Conservation (phyloP, 441 rosid species). For the Codiaeum variegatum region DNA sequence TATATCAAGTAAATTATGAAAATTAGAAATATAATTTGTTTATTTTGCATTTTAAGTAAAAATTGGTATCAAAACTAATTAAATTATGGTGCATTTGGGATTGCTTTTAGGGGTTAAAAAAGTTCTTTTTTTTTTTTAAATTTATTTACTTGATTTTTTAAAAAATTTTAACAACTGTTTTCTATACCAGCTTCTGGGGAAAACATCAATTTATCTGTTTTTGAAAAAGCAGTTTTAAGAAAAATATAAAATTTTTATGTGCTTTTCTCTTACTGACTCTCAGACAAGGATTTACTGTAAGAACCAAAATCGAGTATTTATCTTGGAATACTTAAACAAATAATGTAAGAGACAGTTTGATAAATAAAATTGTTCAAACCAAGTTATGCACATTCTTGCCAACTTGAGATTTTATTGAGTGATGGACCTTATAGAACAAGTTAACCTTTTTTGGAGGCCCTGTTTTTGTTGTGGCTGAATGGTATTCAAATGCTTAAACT, state of each 20-base stretch:
- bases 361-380: background rate
- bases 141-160: too few species aligned
- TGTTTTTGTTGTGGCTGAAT: background rate
- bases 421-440: background rate
- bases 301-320: background rate
- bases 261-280: too few species aligned
- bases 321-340: background rate
- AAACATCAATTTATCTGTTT: too few species aligned
- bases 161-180: too few species aligned
- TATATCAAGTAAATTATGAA: background rate
- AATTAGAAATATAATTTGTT: background rate
- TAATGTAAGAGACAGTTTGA: background rate
- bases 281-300: background rate
- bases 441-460: background rate
- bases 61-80: background rate
- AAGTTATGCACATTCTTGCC: background rate
- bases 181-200: too few species aligned
- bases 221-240: too few species aligned
- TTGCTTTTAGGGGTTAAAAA: too few species aligned
- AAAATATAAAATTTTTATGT: too few species aligned
- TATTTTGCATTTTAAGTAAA: background rate
- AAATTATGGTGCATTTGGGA: too few species aligned
- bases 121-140: too few species aligned
- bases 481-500: background rate
- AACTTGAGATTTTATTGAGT: background rate